Evolutionary conservation across 106 monocot genomes (phyloP).

Genomic region (Ottelia alismoides): DNA sequence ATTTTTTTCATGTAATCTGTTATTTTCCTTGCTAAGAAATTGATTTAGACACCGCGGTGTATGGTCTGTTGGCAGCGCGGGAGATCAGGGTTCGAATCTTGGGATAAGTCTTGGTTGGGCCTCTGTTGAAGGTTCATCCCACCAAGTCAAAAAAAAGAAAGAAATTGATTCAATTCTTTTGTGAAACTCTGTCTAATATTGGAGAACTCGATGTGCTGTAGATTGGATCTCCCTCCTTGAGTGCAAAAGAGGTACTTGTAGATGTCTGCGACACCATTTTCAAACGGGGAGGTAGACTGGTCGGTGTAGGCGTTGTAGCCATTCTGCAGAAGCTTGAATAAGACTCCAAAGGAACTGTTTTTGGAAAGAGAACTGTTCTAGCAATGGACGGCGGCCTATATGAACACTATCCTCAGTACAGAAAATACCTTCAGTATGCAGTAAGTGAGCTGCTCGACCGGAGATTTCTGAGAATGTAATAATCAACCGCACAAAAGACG

Average conservation of each 20-base stretch:
- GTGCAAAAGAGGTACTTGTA: slow-evolving; percentile 20
- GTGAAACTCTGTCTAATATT: too few species aligned
- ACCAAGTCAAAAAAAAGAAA: too few species aligned
- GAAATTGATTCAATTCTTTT: too few species aligned
- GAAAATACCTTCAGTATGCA: slow-evolving; percentile 37
- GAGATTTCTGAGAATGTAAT: slow-evolving; percentile 29
- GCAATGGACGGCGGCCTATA: slow-evolving; percentile 73
- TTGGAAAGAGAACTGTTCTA: slow-evolving; percentile 39
- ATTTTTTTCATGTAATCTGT: neutral
- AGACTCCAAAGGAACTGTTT: slow-evolving; percentile 31
- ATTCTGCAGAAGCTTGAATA: slow-evolving; percentile 49
- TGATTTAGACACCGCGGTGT: too few species aligned
- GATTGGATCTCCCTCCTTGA: slow-evolving; percentile 16
- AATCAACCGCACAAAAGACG: slow-evolving; percentile 53
- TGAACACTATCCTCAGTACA: slow-evolving; percentile 52
- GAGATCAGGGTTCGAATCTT: too few species aligned
- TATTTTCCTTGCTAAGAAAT: slow-evolving; percentile 2
- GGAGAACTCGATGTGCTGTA: slow-evolving; percentile 3
- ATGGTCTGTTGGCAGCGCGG: too few species aligned
- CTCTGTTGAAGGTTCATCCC: too few species aligned
- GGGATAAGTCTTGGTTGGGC: too few species aligned
- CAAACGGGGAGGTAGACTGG: slow-evolving; percentile 42
- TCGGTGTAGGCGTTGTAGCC: slow-evolving; percentile 53
- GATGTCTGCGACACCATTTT: slow-evolving; percentile 39
- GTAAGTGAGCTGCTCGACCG: slow-evolving; percentile 36